A percentile compares a stretch with the other conserved stretches of the same genome.
These are phyloP conservation scores for Talaromyces sp. DNA, from an alignment of 2,329 filamentous ascomycete genomes.

Conservation along the genomic window DNA sequence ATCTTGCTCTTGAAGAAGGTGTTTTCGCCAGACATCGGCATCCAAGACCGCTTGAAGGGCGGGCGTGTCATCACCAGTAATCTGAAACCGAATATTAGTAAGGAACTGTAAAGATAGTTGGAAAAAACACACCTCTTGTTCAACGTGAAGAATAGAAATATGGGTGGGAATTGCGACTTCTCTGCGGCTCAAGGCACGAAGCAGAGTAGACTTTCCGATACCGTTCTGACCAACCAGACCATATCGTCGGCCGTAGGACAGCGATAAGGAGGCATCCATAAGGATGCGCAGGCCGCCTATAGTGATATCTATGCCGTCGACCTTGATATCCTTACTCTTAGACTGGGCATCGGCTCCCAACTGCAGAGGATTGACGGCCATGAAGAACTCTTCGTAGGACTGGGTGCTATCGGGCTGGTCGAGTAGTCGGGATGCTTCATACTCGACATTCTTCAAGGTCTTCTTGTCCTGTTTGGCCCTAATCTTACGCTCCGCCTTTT, in stretches of 20 bases:
- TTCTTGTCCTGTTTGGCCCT: slow-evolving; percentile 98
- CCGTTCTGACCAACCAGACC: slow-evolving; percentile 98
- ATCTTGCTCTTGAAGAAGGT: slow-evolving; percentile 81
- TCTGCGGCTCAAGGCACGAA: slow-evolving; percentile 85
- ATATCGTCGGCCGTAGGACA: slow-evolving; percentile 90
- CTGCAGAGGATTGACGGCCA: slow-evolving; percentile 97
- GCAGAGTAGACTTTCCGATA: slow-evolving; percentile 94
- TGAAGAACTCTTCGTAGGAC: slow-evolving; percentile 99
- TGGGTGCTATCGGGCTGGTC: slow-evolving; percentile 76
- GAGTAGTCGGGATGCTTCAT: slow-evolving; percentile 87
- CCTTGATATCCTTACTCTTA: slow-evolving; percentile 98
- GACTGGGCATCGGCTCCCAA: slow-evolving; percentile 64
- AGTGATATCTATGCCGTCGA: slow-evolving; percentile 91
- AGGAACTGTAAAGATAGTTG: not conserved
- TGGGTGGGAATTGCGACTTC: slow-evolving; percentile 93
- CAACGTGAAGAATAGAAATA: slow-evolving; percentile 97
- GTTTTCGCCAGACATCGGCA: slow-evolving; percentile 97
- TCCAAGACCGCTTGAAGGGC: slow-evolving; percentile 93
- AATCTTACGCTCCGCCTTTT: slow-evolving; percentile 97
- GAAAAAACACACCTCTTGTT: slow-evolving; percentile 70
- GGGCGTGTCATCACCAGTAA: slow-evolving; percentile 90
- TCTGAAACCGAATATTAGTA: slow-evolving; percentile 47
- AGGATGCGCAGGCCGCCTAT: slow-evolving; percentile 87
- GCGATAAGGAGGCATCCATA: slow-evolving; percentile 81
- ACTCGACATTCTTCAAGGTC: slow-evolving; percentile 95